These are phyloP conservation scores for Suillus subaureus DNA, from an alignment of 768 basidiomycete species.

Conservation along the genomic window DNA sequence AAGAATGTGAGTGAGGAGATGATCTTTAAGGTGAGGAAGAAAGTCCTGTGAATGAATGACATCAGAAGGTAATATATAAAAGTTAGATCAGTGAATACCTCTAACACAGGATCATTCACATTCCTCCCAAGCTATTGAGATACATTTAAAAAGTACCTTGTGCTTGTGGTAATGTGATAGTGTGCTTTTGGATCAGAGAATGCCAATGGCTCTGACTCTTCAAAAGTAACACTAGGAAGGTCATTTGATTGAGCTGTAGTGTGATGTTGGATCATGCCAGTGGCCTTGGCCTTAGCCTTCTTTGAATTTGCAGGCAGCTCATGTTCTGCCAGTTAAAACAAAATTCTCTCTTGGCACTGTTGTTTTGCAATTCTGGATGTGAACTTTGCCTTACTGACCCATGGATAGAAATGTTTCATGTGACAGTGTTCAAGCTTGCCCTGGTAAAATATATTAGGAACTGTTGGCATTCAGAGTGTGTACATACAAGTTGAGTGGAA, in stretches of 20 bases:
- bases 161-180: conserved; percentile 22
- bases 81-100: too few relatives aligned
- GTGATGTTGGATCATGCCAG: background rate
- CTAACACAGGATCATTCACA: conserved; percentile 13
- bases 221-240: conserved; percentile 10
- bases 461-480: background rate
- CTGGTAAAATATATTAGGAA: conserved; percentile 21
- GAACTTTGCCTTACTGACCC: conserved; percentile 38
- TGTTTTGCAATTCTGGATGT: conserved; percentile 32
- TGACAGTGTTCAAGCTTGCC: conserved; percentile 40
- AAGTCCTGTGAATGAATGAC: too few relatives aligned
- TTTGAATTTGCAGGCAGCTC: background rate
- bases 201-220: conserved; percentile 12
- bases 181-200: conserved; percentile 10
- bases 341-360: conserved; percentile 15
- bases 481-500: conserved; percentile 39
- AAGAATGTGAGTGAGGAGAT: too few relatives aligned
- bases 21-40: too few relatives aligned
- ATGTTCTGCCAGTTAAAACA: conserved; percentile 4
- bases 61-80: too few relatives aligned
- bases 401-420: conserved; percentile 39
- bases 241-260: background rate
- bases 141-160: conserved; percentile 10
- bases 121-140: conserved; percentile 10
- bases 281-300: background rate